Conservation (phyloP, 2,329 filamentous ascomycete species). For the Aspergillus fumigatiaffinis region DNA sequence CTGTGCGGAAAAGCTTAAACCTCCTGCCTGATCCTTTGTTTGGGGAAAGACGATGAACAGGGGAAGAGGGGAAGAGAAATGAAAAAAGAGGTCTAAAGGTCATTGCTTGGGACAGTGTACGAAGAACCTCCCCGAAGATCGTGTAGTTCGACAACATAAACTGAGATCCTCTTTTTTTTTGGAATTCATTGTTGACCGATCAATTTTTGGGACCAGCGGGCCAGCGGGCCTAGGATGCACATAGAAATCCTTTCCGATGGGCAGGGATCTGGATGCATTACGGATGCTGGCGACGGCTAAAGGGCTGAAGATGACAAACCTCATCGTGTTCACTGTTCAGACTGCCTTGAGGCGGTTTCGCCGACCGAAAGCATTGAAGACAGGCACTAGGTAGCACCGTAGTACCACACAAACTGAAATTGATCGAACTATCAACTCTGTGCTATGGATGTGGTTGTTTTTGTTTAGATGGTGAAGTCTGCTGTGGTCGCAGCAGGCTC, state of each 20-base stretch:
- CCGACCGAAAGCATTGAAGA: background rate
- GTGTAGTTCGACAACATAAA: background rate
- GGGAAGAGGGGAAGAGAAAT: no score
- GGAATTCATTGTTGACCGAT: background rate
- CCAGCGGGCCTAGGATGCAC: background rate
- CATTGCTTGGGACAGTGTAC: background rate
- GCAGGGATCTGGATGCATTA: background rate
- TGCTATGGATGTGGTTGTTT: background rate
- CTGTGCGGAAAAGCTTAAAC: background rate
- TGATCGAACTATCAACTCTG: background rate
- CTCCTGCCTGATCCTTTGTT: background rate
- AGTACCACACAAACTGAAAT: background rate
- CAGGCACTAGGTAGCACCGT: background rate
- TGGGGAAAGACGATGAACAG: background rate
- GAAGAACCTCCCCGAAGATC: background rate
- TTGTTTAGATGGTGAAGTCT: background rate
- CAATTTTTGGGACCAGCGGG: background rate
- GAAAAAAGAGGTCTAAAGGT: background rate
- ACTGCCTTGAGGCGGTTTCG: background rate
- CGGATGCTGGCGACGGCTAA: background rate
- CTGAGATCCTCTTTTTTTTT: background rate
- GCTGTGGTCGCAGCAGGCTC: background rate
- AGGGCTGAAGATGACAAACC: background rate
- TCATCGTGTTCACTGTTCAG: background rate
- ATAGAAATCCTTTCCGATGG: background rate